Percentiles rank a stretch among this genome's conserved stretches.
Conservation (phyloP, 2,329 filamentous ascomycete species). For the Fusarium sulawesiense region DNA sequence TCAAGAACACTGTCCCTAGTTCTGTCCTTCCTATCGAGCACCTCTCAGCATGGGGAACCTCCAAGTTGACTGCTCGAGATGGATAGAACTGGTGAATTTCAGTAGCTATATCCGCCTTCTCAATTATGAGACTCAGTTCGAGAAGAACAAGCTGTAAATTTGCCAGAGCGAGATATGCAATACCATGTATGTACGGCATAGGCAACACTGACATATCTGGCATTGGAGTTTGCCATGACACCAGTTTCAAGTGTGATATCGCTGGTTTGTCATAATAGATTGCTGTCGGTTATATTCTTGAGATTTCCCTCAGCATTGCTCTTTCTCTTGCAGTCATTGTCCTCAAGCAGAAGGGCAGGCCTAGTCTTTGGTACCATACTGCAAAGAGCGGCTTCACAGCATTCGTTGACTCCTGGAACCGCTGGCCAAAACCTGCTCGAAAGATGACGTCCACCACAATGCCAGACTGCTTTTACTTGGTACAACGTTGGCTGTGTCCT, state of each 20-base stretch:
- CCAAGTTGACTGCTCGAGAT: slow-evolving; percentile 4
- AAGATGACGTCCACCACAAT: slow-evolving; percentile 13
- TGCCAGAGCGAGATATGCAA: slow-evolving; percentile 33
- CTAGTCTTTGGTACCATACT: neutral
- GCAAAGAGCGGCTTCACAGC: slow-evolving; percentile 3
- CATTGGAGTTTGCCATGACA: slow-evolving; percentile 31
- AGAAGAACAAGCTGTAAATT: neutral
- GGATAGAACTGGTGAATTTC: slow-evolving; percentile 21
- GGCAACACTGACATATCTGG: slow-evolving; percentile 42
- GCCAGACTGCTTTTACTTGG: slow-evolving; percentile 20
- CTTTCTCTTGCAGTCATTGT: slow-evolving; percentile 10
- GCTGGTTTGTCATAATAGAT: slow-evolving; percentile 20
- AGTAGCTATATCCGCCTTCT: slow-evolving; percentile 16
- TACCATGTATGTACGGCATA: slow-evolving; percentile 33
- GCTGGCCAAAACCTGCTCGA: neutral
- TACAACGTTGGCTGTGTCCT: slow-evolving; percentile 27
- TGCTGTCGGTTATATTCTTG: slow-evolving; percentile 23
- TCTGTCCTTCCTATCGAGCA: neutral
- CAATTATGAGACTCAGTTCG: slow-evolving; percentile 1
- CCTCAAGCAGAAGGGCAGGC: neutral
- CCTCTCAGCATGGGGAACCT: neutral
- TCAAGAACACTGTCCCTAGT: neutral
- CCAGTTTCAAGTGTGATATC: neutral
- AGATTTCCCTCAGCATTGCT: slow-evolving; percentile 6
- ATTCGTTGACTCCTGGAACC: slow-evolving; percentile 36